These are phyloP conservation scores for Gynochthodes officinalis DNA, from an alignment of 257 asterid genomes.

Conservation along the genomic window DNA sequence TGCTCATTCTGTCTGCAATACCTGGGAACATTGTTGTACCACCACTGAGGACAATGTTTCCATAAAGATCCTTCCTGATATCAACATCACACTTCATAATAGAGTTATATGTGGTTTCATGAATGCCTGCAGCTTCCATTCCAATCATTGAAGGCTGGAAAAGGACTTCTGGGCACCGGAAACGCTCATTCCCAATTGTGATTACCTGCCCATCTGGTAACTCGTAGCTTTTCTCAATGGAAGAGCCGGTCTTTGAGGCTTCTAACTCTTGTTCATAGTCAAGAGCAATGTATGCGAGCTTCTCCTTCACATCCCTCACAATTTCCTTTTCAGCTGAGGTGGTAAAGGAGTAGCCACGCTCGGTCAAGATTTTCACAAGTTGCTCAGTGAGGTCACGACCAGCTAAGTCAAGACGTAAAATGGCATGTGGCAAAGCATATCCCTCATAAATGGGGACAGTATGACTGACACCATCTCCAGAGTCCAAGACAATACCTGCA, in stretches of 20 bases:
- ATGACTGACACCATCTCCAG: constrained; percentile 47
- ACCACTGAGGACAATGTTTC: constrained; percentile 41
- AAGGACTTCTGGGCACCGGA: constrained; percentile 42
- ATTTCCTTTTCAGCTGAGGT: constrained; percentile 45
- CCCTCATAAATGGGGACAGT: constrained; percentile 44
- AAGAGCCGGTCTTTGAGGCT: constrained; percentile 36
- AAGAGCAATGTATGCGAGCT: constrained; percentile 36
- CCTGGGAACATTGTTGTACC: constrained; percentile 39
- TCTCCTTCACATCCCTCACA: constrained; percentile 41
- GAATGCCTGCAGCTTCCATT: constrained; percentile 43
- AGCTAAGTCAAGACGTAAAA: constrained; percentile 39
- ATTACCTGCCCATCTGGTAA: constrained; percentile 44
- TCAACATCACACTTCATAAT: constrained; percentile 46
- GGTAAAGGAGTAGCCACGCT: constrained; percentile 44
- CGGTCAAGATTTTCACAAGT: constrained; percentile 36
- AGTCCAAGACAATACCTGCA: constrained; percentile 42
- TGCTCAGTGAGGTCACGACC: constrained; percentile 42
- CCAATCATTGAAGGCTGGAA: constrained; percentile 45
- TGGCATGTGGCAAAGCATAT: constrained; percentile 44
- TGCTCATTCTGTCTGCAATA: constrained; percentile 45
- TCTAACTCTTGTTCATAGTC: constrained; percentile 39
- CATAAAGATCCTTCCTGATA: constrained; percentile 39
- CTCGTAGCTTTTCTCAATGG: constrained; percentile 40
- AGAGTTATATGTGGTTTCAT: constrained; percentile 39
- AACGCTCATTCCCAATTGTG: constrained; percentile 39